Evolutionary conservation across 257 asterid species (phyloP), one percentile per base, ranked within the genome.

Genomic region (Leptodermis oblonga): DNA sequence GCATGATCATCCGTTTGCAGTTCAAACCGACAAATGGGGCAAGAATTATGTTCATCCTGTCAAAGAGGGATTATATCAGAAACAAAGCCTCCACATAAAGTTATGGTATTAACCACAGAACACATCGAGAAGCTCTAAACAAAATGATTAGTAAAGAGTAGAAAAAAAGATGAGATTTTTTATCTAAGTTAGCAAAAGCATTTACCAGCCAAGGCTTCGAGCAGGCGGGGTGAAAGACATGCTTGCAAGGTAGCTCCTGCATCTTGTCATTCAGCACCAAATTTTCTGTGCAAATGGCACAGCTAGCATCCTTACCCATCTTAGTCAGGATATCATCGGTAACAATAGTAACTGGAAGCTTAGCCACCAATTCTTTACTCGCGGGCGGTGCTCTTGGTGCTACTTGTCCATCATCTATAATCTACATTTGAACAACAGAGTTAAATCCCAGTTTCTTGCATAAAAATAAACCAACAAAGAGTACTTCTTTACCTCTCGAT

Each of bases 141-240:
- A 42, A 56, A 41, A 23, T 63, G 36, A 23, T 10, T 39, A 41
- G 53, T 33, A 37, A 12, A 39, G 26, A 52, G 22, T 2, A 49
- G 31, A 22, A 28, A 4, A 33, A 15, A 23, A 70, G 25, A 12
- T 17, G n/a, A 71, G 49, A 71, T 2, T 36, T 23, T 14, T 20
- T 17, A 4, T 20, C 13, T 39, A 37, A 26, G 18, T 30, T 60
- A 26, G n/a, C 13, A 65, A 55, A 63, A 43, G 54, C 67, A 42
- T 55, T 73, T 87, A 93, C 99, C 95, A 93, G 96, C 99, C 99
- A 93, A 72, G 99, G 96, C 74, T 93, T 90, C 70, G 91, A 83
- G 85, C 99, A 93, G 45, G 96, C 96, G 79, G 99, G 97, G 82
- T 93, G 99, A 76, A 90, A 93, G 90, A 83, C 79, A 45, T 90